phyloP scores from a whole-genome alignment of 2,329 filamentous ascomycete species.

The Colletotrichum gloeosporioides region DNA sequence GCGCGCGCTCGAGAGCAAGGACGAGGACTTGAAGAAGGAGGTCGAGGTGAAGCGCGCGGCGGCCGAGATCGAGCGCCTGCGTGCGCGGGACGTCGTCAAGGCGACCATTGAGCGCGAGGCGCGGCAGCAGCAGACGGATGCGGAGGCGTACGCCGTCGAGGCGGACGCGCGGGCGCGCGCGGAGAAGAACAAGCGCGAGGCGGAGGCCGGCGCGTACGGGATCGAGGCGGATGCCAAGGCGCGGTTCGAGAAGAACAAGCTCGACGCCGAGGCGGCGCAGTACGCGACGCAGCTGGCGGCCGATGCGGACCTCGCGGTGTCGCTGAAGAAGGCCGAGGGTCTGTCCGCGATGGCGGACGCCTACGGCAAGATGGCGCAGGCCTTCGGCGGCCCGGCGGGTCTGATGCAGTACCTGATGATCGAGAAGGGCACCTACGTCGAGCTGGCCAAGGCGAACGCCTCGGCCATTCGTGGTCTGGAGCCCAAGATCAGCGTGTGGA shows the following conservation, averaged over 20 bases:
- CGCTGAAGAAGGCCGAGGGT: slow-evolving; percentile 79
- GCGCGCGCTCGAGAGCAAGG: slow-evolving; percentile 74
- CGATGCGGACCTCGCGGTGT: slow-evolving; percentile 62
- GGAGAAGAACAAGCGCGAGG: slow-evolving; percentile 56
- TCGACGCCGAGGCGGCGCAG: slow-evolving; percentile 44
- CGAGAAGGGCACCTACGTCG: slow-evolving; percentile 78
- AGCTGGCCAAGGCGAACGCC: slow-evolving; percentile 80
- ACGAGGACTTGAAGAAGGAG: slow-evolving; percentile 80
- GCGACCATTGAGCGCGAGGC: slow-evolving; percentile 73
- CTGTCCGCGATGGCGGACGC: slow-evolving; percentile 79
- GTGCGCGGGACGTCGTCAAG: slow-evolving; percentile 80
- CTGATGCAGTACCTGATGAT: slow-evolving; percentile 89
- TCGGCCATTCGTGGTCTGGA: slow-evolving; percentile 76
- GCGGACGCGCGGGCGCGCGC: slow-evolving; percentile 63
- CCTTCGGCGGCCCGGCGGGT: slow-evolving; percentile 79
- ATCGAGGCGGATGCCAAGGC: slow-evolving; percentile 53
- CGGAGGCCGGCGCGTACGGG: slow-evolving; percentile 52
- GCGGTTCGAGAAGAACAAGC: slow-evolving; percentile 44
- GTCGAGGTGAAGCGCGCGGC: slow-evolving; percentile 80
- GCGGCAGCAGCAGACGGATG: slow-evolving; percentile 72
- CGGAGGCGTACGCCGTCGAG: slow-evolving; percentile 62
- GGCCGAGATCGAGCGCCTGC: slow-evolving; percentile 80
- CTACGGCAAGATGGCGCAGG: slow-evolving; percentile 74
- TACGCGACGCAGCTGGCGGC: slow-evolving; percentile 53
- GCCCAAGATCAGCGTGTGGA: slow-evolving; percentile 93